phyloP scores from a whole-genome alignment of 192 early-diverging fungal species.

The Phlyctochytrium planicorne region DNA sequence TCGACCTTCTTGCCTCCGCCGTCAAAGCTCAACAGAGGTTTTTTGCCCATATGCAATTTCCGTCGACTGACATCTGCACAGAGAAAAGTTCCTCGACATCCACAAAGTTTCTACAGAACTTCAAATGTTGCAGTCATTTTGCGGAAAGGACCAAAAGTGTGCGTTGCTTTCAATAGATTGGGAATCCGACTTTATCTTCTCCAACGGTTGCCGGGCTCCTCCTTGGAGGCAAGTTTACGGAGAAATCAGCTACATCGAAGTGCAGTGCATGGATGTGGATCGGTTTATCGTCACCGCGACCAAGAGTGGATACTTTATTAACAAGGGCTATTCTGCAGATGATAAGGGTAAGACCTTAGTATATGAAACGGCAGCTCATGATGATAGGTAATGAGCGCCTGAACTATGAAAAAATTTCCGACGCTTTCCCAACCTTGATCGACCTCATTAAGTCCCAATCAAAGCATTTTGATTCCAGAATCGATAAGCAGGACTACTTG shows the following conservation, averaged over 20 bases:
- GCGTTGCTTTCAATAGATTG: constrained; percentile 54
- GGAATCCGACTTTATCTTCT: constrained; percentile 64
- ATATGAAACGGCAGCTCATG: constrained; percentile 6
- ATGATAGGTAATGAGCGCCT: constrained; percentile 54
- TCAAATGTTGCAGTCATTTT: constrained; percentile 54
- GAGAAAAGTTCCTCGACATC: constrained; percentile 43
- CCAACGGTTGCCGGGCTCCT: constrained; percentile 58
- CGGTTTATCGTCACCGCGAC: constrained; percentile 52
- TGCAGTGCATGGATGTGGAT: constrained; percentile 45
- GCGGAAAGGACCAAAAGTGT: constrained; percentile 29
- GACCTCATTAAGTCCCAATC: constrained; percentile 44
- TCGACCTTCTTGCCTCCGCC: constrained; percentile 46
- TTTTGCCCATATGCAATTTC: constrained; percentile 2
- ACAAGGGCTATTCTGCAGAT: constrained; percentile 55
- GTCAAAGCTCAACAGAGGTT: constrained; percentile 46
- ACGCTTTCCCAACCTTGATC: constrained; percentile 43
- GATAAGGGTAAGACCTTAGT: constrained; percentile 44
- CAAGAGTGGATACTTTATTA: constrained; percentile 60
- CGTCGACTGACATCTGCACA: constrained; percentile 5
- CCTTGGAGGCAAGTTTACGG: constrained; percentile 64
- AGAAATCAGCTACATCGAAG: constrained; percentile 56
- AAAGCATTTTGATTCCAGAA: constrained; percentile 42
- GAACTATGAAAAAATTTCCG: constrained; percentile 56
- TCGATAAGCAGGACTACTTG: constrained; percentile 57
- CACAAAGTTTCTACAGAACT: constrained; percentile 50